Conservation (phyloP, 345 rosid genomes). For the Euphorbia pulcherrima region DNA sequence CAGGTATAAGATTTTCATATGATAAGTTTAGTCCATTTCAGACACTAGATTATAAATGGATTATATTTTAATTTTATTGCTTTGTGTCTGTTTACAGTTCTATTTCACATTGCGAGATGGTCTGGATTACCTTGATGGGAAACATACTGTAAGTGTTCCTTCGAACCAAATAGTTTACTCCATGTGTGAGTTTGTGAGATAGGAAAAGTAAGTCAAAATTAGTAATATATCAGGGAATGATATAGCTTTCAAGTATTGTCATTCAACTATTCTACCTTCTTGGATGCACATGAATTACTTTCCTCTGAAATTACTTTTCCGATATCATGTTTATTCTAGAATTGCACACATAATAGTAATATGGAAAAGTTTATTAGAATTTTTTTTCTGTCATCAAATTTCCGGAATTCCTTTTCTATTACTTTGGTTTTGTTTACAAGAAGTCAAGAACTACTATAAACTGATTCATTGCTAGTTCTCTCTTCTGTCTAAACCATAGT, state of each 20-base stretch:
- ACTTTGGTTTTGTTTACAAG: background rate
- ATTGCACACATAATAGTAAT: background rate
- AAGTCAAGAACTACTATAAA: background rate
- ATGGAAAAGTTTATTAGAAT: background rate
- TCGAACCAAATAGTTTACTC: background rate
- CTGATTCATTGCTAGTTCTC: background rate
- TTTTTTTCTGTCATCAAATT: no score
- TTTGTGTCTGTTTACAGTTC: conserved; percentile 49
- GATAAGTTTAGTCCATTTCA: background rate
- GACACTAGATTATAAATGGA: background rate
- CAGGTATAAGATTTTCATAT: conserved; percentile 46
- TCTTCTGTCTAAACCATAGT: background rate
- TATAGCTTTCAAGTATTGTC: background rate
- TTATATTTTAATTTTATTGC: background rate
- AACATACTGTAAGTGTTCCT: conserved; percentile 70
- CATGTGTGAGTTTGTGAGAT: no score
- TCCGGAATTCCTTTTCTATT: background rate
- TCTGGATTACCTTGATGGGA: conserved; percentile 93
- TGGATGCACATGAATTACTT: background rate
- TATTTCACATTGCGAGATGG: conserved; percentile 80
- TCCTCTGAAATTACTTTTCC: background rate
- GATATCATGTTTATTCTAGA: background rate
- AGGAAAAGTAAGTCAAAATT: background rate
- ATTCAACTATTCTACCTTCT: background rate
- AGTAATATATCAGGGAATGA: background rate